Base-by-base conservation (phyloP, 2,329 filamentous ascomycete species). In the Alternaria atra region DNA sequence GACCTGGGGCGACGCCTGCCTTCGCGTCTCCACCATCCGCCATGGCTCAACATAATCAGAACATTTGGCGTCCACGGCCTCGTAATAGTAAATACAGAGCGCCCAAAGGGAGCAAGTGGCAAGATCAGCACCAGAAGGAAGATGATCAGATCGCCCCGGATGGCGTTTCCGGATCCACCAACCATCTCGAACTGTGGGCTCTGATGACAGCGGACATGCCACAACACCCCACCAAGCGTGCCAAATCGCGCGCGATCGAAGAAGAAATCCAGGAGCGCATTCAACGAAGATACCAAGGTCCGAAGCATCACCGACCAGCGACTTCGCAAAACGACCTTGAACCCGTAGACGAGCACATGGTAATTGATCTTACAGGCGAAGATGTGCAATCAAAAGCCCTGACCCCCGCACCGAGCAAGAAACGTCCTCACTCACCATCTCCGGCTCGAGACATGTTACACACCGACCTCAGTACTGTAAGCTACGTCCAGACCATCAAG, bases 71-170 rank as follows among this genome's bases (percentile, higher is more conserved):
- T 34, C 46, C 30, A 15, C 54, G 29, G 30, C 52, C 13, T 23
- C 35, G 25, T 10, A 47, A 39, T 12, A 46, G 27, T n/a, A 30
- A 47, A 34, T 15, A 40, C 32, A 57, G n/a, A 32, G 29, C 13
- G 4, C 37, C 37, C 10, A 43, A 20, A 10, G 20, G 44, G 9
- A 29, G 27, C 37, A 57, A 57, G 9, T 43, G 47, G 58, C 44
- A 59, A 27, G 52, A 55, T 10, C 43, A 30, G 20, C 44, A 50
- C 8, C 52, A 63, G 25, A 56, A 46, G 23, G 52, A 60, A 0
- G 60, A 67, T 17, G 60, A 65, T 12, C 60, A 60, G 10, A 67
- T 66, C 23, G 58, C 55, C 4, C 63, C 58, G 6, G 39, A 20
- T 52, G 48, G 37, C 23, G 55, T 58, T n/a, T 58, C 54, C 3